A percentile compares a stretch with the other conserved stretches of the same genome.
phyloP scores from a whole-genome alignment of 306 rosid genomes.

The Carpinus viminea region DNA sequence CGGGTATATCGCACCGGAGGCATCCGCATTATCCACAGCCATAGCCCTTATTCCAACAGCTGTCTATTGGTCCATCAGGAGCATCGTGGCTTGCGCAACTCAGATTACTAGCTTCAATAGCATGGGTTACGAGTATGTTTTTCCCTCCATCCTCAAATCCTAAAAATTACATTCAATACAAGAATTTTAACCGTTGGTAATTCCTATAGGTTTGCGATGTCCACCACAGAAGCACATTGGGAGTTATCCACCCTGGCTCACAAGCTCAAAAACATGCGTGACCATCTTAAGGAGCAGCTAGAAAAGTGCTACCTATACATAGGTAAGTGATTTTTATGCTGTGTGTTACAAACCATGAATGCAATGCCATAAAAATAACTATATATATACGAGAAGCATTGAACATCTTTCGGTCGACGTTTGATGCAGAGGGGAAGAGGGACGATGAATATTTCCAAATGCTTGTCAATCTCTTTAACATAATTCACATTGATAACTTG shows the following conservation, averaged over 20 bases:
- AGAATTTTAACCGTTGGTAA: too few species aligned
- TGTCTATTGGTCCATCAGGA: conserved; percentile 42
- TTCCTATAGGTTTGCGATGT: conserved; percentile 47
- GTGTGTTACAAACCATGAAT: neutral
- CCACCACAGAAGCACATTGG: conserved; percentile 56
- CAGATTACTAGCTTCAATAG: conserved; percentile 47
- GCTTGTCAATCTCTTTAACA: conserved; percentile 39
- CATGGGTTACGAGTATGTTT: conserved; percentile 51
- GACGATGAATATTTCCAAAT: conserved; percentile 48
- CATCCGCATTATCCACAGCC: conserved; percentile 35
- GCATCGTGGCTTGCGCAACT: conserved; percentile 45
- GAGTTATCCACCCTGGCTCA: conserved; percentile 63
- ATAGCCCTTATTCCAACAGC: conserved; percentile 41
- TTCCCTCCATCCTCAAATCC: conserved; percentile 1
- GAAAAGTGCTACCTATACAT: conserved; percentile 39
- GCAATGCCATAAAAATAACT: too few species aligned
- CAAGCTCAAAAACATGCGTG: conserved; percentile 54
- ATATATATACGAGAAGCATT: neutral
- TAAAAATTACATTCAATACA: neutral
- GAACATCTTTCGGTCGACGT: neutral
- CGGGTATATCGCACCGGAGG: conserved; percentile 36
- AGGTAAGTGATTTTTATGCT: conserved; percentile 32
- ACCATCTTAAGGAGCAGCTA: conserved; percentile 52
- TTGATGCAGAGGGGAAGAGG: conserved; percentile 46
- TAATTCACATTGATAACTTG: conserved; percentile 56